Conservation (phyloP, 345 rosid species). For the Linum lewisii region DNA sequence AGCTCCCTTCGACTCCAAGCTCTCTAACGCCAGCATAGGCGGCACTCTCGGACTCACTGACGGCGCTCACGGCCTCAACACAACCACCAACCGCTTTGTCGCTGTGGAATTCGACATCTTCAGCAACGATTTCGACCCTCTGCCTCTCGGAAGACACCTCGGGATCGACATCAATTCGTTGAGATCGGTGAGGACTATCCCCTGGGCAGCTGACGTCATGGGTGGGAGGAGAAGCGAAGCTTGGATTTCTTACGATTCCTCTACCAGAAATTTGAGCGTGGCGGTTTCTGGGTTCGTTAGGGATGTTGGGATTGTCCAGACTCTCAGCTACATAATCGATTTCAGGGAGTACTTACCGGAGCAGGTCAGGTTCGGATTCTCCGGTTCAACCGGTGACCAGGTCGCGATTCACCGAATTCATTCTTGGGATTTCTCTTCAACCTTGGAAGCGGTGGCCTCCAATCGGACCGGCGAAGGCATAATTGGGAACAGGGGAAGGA, state of each 20-base stretch:
- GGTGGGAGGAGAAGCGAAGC: constrained; percentile 7
- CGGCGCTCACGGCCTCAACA: not conserved
- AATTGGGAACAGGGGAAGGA: not conserved
- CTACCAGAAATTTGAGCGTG: not conserved
- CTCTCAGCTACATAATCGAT: constrained; percentile 4
- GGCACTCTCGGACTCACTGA: not conserved
- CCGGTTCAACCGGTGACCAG: constrained; percentile 16
- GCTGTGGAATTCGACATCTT: constrained; percentile 3
- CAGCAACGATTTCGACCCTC: not conserved
- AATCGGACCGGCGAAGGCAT: not conserved
- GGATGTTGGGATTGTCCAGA: not conserved
- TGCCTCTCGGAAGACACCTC: not conserved
- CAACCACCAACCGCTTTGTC: not conserved
- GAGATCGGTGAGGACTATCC: not conserved
- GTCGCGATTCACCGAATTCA: constrained; percentile 10
- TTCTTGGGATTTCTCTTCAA: constrained; percentile 18
- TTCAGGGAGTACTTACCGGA: constrained; percentile 8
- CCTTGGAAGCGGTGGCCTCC: not conserved
- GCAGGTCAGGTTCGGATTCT: constrained; percentile 22
- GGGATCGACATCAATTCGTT: constrained; percentile 9
- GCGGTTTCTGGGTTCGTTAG: not conserved
- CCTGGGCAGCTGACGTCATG: constrained; percentile 4
- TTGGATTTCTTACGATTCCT: constrained; percentile 2
- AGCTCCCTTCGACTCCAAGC: not conserved
- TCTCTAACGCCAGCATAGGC: not conserved